Base-by-base conservation (phyloP, 2,329 filamentous ascomycete species). In the Neonectria punicea region DNA sequence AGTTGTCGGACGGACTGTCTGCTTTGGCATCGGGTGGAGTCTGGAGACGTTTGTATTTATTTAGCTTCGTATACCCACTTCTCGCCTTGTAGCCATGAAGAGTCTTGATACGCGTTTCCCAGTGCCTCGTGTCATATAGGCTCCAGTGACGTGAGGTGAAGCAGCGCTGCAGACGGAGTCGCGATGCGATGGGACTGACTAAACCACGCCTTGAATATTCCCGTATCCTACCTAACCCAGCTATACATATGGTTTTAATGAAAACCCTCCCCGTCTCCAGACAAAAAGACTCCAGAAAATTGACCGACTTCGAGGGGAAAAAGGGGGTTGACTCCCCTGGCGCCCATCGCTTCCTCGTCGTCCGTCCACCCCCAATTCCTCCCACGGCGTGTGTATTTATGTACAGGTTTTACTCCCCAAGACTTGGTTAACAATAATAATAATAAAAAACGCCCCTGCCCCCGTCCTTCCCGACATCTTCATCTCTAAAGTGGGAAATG, bases 11-110 rank as follows among this genome's bases (percentile, higher is more conserved):
- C 22, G 50, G 50, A 56, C 53, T 60, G 60, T 56, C 62, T 67
- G 68, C 43, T 67, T 60, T 65, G 58, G 54, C 60, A 60, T 65
- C 57, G 53, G 68, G 57, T 53, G 69, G 70, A 74, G 70, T 74
- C 65, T 67, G 66, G 68, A 70, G 68, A 61, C 68, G 55, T 51
- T 54, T 71, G 63, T 66, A 65, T 64, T 70, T 65, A 56, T 60
- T 53, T 61, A 64, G 57, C 68, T 66, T 67, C 70, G 65, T 73
- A 73, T 73, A 73, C 71, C 71, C 68, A 68, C 60, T 66, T 53
- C 60, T 65, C 56, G 58, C 56, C 58, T 61, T 39, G 58, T 43
- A 53, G 53, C 39, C 66, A 44, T 57, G 49, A 32, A 59, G 30
- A 20, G 22, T 58, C 25, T 71, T 53, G 51, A 58, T 57, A 39